Conservation (phyloP, 345 rosid species). For the Ricinus communis region DNA sequence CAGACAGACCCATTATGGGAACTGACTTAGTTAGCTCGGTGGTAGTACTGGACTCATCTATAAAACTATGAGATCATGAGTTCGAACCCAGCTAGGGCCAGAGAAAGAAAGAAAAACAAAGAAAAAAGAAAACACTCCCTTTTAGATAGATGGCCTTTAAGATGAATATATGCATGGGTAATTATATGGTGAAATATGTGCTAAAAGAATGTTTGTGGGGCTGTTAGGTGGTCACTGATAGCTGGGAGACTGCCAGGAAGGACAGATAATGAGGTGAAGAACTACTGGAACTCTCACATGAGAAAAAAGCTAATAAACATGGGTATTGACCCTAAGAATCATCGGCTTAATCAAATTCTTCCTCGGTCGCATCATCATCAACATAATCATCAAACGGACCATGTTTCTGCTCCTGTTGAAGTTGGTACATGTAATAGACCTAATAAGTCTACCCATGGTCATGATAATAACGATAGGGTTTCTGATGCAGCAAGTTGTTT, state of each 20-base stretch:
- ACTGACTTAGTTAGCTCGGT: no score
- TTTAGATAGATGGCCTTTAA: no score
- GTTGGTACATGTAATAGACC: neutral
- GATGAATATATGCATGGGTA: neutral
- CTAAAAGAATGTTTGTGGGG: neutral
- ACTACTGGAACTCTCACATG: constrained; percentile 46
- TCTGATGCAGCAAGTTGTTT: constrained; percentile 18
- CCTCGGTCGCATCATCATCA: constrained; percentile 21
- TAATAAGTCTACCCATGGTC: neutral
- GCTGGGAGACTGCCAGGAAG: constrained; percentile 36
- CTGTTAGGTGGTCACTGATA: constrained; percentile 34
- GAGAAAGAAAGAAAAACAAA: no score
- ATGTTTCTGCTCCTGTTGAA: neutral
- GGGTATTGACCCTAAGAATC: constrained; percentile 86
- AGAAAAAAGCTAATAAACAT: constrained; percentile 55
- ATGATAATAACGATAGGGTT: constrained; percentile 2
- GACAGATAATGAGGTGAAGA: constrained; percentile 35
- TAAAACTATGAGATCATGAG: no score
- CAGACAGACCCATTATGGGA: no score
- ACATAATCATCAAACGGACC: neutral
- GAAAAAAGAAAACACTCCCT: no score
- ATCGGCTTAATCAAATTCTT: constrained; percentile 41
- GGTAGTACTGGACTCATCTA: no score
- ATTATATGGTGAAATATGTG: neutral
- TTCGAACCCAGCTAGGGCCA: no score